Evolutionary conservation across 768 basidiomycete species (phyloP), one percentile per base, ranked within the genome.

Genomic region (Roridomyces roridus): DNA sequence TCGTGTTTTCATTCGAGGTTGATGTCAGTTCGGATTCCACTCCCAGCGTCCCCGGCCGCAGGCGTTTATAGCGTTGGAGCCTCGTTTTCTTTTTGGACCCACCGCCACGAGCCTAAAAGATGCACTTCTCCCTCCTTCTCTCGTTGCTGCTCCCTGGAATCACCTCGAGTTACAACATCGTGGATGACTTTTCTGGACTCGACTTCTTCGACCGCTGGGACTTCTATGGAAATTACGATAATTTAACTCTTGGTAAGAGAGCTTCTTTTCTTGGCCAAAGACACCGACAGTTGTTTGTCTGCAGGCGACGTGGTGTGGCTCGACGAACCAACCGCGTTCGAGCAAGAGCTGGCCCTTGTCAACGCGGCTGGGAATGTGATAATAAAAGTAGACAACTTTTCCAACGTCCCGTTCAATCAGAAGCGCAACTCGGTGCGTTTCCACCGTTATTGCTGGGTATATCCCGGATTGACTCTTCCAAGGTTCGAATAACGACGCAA

Each of bases 401-500:
- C 84, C 11, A 77, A 78, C 41, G 80, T 91, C 1, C 70, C 76
- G 15, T 70, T 68, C 41, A 80, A 82, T 51, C 65, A 82, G 40
- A 80, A 82, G 62, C 74, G 88, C 21, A 82, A 86, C 60, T 80
- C 89, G 25, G 89, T 91, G 57, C 54, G 76, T n/a, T n/a, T n/a
- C n/a, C 77, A 3, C 12, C 24, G 25, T 28, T 4, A 5, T 4
- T 26, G 43, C 17, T 24, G 20, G n/a, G 9, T n/a, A 31, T 24
- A 11, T 25, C 20, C 29, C 29, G n/a, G 25, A 43, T 21, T 37
- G 4, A 51, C 15, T 34, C 43, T 55, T 44, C 46, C 24, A 46
- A 82, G 80, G 67, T 83, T 47, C 75, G 81, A 20, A 74, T 83
- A 29, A 79, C 77, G 4, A 75, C 78, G 18, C 63, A 74, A 51